phyloP scores from a whole-genome alignment of 768 basidiomycete species.

The Neoboletus magnificus region DNA sequence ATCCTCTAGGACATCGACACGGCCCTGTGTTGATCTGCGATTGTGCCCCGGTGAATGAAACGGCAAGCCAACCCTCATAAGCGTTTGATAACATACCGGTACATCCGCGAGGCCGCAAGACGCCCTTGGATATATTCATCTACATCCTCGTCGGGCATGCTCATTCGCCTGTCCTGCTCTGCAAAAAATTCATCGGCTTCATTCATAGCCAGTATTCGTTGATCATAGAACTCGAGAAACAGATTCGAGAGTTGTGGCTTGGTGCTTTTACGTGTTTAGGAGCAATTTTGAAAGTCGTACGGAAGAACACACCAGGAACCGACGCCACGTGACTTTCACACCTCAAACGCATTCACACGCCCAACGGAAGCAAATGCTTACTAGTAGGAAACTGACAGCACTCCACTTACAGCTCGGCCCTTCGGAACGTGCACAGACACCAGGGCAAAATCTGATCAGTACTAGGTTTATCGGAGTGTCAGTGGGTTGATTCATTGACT shows the following conservation, averaged over 20 bases:
- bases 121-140: conserved; percentile 44
- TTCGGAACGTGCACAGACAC: not conserved
- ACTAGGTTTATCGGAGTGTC: not conserved
- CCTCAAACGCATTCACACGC: conserved; percentile 2
- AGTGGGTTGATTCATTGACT: not conserved
- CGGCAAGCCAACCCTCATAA: not conserved
- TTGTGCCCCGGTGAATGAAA: conserved; percentile 4
- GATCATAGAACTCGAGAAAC: not conserved
- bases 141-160: conserved; percentile 49
- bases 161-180: conserved; percentile 56
- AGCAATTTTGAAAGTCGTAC: not conserved
- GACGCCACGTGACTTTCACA: conserved; percentile 14
- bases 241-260: not conserved
- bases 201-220: conserved; percentile 16
- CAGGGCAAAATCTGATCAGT: not conserved
- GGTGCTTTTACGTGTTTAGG: not conserved
- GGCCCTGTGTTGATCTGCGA: conserved; percentile 3
- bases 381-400: not conserved
- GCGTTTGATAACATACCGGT: conserved; percentile 11
- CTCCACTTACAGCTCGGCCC: not conserved
- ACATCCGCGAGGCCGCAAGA: conserved; percentile 11
- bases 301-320: not conserved
- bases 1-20: not conserved
- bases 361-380: not conserved
- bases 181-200: conserved; percentile 47